These are phyloP conservation scores for Xerocomellus chrysenteron DNA, from an alignment of 768 basidiomycete species.

Conservation along the genomic window DNA sequence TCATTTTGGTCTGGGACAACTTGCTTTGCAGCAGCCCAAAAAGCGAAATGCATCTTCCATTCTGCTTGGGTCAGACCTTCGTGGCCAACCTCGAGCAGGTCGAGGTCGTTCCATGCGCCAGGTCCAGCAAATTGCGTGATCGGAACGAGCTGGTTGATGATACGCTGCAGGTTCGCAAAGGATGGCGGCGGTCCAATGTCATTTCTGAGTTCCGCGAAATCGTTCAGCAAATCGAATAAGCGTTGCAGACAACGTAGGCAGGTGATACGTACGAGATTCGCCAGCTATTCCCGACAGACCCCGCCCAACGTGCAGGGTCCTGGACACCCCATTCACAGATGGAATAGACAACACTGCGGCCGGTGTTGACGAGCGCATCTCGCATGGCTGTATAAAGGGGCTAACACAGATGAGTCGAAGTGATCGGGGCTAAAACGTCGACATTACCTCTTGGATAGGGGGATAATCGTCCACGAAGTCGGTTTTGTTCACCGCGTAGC, in stretches of 20 bases:
- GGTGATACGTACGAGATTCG: conserved; percentile 40
- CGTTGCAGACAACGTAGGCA: neutral
- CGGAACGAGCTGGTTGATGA: conserved; percentile 36
- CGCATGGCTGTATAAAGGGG: conserved; percentile 4
- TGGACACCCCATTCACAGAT: conserved; percentile 54
- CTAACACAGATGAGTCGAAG: neutral
- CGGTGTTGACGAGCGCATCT: conserved; percentile 2
- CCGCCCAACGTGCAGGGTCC: conserved; percentile 50
- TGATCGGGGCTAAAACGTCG: neutral
- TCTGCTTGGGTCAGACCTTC: conserved; percentile 34
- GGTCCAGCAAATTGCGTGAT: conserved; percentile 48
- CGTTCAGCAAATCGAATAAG: neutral
- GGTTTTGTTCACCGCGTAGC: conserved; percentile 1
- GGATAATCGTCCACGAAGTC: conserved; percentile 3
- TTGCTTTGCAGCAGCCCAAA: conserved; percentile 15
- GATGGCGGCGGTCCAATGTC: conserved; percentile 12
- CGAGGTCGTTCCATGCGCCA: conserved; percentile 51
- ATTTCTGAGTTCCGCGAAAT: neutral
- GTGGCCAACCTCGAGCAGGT: conserved; percentile 55
- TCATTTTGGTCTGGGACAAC: neutral
- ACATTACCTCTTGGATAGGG: conserved; percentile 3
- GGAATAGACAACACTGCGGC: conserved; percentile 41
- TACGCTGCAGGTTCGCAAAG: conserved; percentile 12
- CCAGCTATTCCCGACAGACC: conserved; percentile 50
- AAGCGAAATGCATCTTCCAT: conserved; percentile 11